Conservation (phyloP, 495 filamentous ascomycete species). For the Tuber calosporum region DNA sequence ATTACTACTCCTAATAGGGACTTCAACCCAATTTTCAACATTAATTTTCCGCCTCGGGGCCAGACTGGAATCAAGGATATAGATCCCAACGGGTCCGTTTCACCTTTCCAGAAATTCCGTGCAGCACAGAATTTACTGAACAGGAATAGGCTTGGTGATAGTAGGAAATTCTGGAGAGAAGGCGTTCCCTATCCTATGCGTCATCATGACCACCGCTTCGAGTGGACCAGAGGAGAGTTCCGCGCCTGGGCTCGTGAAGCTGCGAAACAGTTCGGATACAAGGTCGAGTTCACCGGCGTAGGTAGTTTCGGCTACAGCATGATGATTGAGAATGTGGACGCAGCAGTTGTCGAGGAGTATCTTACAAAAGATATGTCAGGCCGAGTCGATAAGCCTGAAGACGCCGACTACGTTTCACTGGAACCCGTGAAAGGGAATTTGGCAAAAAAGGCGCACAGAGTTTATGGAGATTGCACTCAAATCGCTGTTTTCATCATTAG, state of each 20-base stretch:
- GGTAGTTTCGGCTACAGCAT: constrained; percentile 34
- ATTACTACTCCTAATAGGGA: constrained; percentile 41
- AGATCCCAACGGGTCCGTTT: neutral
- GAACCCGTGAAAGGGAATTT: constrained; percentile 9
- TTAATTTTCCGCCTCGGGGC: constrained; percentile 17
- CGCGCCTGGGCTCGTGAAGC: constrained; percentile 29
- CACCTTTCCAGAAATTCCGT: no score
- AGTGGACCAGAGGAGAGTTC: constrained; percentile 40
- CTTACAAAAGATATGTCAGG: constrained; percentile 1
- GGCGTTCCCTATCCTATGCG: constrained; percentile 38
- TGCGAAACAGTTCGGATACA: constrained; percentile 36
- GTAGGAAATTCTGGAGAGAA: constrained; percentile 9
- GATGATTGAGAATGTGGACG: constrained; percentile 21
- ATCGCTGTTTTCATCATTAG: constrained; percentile 37
- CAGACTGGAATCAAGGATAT: neutral
- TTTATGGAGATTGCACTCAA: constrained; percentile 36
- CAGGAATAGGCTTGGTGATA: neutral
- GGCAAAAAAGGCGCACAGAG: constrained; percentile 15
- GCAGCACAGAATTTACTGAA: neutral
- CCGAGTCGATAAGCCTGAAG: neutral
- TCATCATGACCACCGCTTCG: constrained; percentile 40
- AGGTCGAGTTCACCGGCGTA: constrained; percentile 34
- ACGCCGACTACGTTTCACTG: constrained; percentile 7
- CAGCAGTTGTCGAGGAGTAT: constrained; percentile 1
- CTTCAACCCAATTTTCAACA: constrained; percentile 39